Evolutionary conservation across 2,329 filamentous ascomycete genomes (phyloP).

Genomic region (Trichoderma breve): DNA sequence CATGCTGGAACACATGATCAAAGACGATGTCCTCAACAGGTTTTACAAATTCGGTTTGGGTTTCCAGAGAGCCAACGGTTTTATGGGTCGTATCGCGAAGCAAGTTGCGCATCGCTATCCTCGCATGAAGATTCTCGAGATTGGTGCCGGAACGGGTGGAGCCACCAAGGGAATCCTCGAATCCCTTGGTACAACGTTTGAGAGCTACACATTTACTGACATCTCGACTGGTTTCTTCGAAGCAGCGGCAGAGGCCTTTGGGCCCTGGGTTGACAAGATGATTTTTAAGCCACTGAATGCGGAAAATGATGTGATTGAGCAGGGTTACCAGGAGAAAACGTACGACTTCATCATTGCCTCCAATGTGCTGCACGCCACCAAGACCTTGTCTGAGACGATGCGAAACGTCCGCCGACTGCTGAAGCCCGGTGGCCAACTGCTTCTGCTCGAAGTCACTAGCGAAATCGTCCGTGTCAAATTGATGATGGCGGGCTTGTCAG

Average conservation of each 20-base stretch:
- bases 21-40: conserved; percentile 33
- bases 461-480: conserved; percentile 19
- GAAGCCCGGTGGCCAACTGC: conserved; percentile 45
- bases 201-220: conserved; percentile 45
- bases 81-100: neutral
- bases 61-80: neutral
- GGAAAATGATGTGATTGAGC: conserved; percentile 15
- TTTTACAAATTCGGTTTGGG: neutral
- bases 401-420: conserved; percentile 37
- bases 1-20: conserved; percentile 38
- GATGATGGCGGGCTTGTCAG: conserved; percentile 30
- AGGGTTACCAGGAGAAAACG: conserved; percentile 30
- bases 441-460: conserved; percentile 41
- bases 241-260: conserved; percentile 31
- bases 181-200: conserved; percentile 30
- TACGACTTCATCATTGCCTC: conserved; percentile 40
- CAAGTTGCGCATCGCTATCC: conserved; percentile 40
- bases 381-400: conserved; percentile 25
- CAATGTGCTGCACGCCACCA: conserved; percentile 25
- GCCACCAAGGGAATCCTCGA: conserved; percentile 39
- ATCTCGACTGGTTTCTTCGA: conserved; percentile 41
- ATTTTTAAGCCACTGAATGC: conserved; percentile 22
- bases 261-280: conserved; percentile 20
- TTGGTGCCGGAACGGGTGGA: conserved; percentile 45
- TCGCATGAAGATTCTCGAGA: conserved; percentile 38